Conservation (phyloP, 768 basidiomycete genomes). For the Tubosaeta sp. region DNA sequence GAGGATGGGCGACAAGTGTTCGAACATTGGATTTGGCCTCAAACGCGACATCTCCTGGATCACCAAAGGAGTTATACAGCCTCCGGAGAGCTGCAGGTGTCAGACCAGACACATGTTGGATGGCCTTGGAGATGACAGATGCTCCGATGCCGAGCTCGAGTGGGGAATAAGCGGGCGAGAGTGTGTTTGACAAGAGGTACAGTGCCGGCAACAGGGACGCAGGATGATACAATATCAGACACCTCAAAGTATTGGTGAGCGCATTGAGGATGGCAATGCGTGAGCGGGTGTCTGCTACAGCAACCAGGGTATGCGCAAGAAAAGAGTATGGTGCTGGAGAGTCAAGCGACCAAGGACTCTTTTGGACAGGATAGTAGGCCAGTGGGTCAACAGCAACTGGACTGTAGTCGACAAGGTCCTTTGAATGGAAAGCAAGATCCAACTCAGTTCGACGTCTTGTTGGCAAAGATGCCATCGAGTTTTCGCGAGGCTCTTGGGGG, state of each 20-base stretch:
- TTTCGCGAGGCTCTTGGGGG: constrained; percentile 9
- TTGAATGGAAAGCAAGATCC: constrained; percentile 21
- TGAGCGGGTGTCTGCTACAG: constrained; percentile 64
- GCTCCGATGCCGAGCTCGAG: constrained; percentile 68
- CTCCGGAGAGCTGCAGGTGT: constrained; percentile 52
- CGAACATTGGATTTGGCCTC: constrained; percentile 73
- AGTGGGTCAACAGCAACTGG: constrained; percentile 44
- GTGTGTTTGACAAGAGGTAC: constrained; percentile 78
- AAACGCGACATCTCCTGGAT: constrained; percentile 86
- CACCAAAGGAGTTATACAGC: constrained; percentile 71
- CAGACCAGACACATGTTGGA: constrained; percentile 71
- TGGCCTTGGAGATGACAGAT: constrained; percentile 62
- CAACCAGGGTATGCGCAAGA: constrained; percentile 58
- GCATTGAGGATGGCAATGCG: constrained; percentile 65
- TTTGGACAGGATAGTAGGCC: constrained; percentile 43
- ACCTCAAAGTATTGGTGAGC: constrained; percentile 70
- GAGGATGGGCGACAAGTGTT: constrained; percentile 68
- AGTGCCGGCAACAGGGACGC: constrained; percentile 68
- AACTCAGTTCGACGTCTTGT: constrained; percentile 3
- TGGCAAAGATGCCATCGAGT: constrained; percentile 5
- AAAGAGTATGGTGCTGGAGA: constrained; percentile 63
- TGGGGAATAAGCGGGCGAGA: constrained; percentile 69
- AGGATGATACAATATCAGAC: constrained; percentile 62
- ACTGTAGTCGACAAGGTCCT: constrained; percentile 26
- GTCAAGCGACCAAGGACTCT: constrained; percentile 39